Evolutionary conservation across 116 monocot species (phyloP), one percentile per base, ranked within the genome.

Genomic region (Papilionanthe hybrid): DNA sequence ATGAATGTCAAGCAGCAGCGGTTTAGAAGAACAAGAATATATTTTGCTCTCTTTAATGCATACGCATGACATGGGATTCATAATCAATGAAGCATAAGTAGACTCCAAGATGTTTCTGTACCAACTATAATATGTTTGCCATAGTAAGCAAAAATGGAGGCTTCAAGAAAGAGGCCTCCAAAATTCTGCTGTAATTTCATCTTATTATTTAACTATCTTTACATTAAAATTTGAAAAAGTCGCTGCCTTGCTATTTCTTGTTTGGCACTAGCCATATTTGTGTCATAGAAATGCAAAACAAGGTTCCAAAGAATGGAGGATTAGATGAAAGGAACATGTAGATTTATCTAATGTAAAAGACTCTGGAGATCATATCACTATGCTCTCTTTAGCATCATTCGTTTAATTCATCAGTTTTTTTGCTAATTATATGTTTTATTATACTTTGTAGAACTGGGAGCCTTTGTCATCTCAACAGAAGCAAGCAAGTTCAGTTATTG

Each of bases 391-490:
- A 58, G 58, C 58, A 58, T 58, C 20, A 6, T 22, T 58, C 18
- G 11, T 49, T 49, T 9, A 17, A 13, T 4, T 53, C 53, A 53
- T 4, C 13, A 53, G 41, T 18, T 77, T 63, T n/a, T 37, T 63
- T 42, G 69, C 42, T 73, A 44, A 73, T 43, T 6, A n/a, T n/a
- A 13, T 71, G 15, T 17, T 53, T 30, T 78, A 41, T n/a, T 81
- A 18, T 67, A 9, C 12, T 83, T 4, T 78, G 12, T 72, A 93
- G 93, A 83, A 81, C 79, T 93, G 93, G 93, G 83, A 85, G 55
- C 93, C 93, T 78, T 81, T 93, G 71, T 91, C 91, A 71, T 85
- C 81, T 84, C 88, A 86, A 57, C 87, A 87, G 77, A 86, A 80
- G 78, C 91, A 91, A 81, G 87, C 91, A 47, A 72, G 80, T 82